Evolutionary conservation across 2,329 filamentous ascomycete species (phyloP).

Genomic region (Neonectria magnoliae): DNA sequence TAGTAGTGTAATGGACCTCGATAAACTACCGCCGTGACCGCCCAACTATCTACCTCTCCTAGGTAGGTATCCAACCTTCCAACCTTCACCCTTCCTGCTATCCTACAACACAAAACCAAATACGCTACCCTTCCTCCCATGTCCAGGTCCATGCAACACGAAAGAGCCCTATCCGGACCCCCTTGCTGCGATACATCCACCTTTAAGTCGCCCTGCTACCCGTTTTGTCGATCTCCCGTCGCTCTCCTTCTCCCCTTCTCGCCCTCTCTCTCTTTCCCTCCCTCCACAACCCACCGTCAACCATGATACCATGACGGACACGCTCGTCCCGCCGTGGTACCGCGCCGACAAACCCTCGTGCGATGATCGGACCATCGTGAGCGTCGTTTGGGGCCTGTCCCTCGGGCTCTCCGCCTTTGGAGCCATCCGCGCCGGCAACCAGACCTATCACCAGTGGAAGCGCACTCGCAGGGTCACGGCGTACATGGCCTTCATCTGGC

Average conservation of each 20-base stretch:
- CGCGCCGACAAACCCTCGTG: slow-evolving; percentile 30
- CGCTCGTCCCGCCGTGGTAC: slow-evolving; percentile 42
- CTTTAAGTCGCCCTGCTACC: not conserved
- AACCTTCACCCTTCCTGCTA: not conserved
- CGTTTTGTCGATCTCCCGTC: not conserved
- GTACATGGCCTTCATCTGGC: slow-evolving; percentile 55
- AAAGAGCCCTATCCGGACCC: not conserved
- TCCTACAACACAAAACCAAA: not conserved
- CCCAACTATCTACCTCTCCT: not conserved
- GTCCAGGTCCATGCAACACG: not conserved
- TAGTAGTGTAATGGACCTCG: not conserved
- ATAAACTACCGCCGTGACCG: not conserved
- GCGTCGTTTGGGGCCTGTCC: slow-evolving; percentile 51
- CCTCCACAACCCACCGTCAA: not conserved
- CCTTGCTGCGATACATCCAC: not conserved
- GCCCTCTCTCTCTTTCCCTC: not conserved
- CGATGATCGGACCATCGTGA: slow-evolving; percentile 48
- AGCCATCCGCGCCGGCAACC: slow-evolving; percentile 47
- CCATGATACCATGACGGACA: slow-evolving; percentile 38
- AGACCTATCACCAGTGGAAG: slow-evolving; percentile 46
- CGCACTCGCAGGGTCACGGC: slow-evolving; percentile 46
- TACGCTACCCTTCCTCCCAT: not conserved
- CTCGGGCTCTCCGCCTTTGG: slow-evolving; percentile 49
- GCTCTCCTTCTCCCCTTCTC: not conserved
- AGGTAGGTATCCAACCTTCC: not conserved